phyloP scores from a whole-genome alignment of 257 asterid genomes.

The Jasminum sambac region DNA sequence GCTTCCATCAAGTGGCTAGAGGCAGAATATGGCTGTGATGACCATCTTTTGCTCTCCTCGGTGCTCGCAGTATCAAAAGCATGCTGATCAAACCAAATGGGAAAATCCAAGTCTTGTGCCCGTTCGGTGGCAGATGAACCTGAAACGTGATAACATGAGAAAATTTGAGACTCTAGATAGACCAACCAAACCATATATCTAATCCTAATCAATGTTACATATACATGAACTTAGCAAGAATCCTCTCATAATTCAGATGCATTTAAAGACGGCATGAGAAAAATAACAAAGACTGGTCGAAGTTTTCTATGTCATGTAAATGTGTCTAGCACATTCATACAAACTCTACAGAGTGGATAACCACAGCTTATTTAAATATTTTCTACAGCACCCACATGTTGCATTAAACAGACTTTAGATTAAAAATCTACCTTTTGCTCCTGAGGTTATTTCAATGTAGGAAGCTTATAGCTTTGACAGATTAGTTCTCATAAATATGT shows the following conservation, averaged over 20 bases:
- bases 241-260: background rate
- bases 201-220: background rate
- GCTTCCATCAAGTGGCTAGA: slow-evolving; percentile 45
- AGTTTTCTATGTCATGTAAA: background rate
- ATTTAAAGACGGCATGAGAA: background rate
- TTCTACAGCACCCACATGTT: background rate
- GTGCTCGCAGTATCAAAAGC: slow-evolving; percentile 46
- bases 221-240: background rate
- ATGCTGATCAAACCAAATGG: slow-evolving; percentile 59
- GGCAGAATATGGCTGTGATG: slow-evolving; percentile 62
- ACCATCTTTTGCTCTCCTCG: slow-evolving; percentile 60
- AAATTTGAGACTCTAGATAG: background rate
- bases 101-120: slow-evolving; percentile 61
- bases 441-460: background rate
- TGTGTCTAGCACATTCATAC: background rate
- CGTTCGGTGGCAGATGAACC: slow-evolving; percentile 87
- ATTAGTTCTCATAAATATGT: background rate
- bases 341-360: background rate
- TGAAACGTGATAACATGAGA: slow-evolving; percentile 27
- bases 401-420: background rate
- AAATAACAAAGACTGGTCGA: background rate
- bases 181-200: background rate
- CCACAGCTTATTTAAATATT: background rate
- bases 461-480: background rate
- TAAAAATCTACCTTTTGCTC: background rate